These are phyloP conservation scores for Avena insularis DNA, from an alignment of 176 grass and related monocot genomes.

Conservation along the genomic window DNA sequence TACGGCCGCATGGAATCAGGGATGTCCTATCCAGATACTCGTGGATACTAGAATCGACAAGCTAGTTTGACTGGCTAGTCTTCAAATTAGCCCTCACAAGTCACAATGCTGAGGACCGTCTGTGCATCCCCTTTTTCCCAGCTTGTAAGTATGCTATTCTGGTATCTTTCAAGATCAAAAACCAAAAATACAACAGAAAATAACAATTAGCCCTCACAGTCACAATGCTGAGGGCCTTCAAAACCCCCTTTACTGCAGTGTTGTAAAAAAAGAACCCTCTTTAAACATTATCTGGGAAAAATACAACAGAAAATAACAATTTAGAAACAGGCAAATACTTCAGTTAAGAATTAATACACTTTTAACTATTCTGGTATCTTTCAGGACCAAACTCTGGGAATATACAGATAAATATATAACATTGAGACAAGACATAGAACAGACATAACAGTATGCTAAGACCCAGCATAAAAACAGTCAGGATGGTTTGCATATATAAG, in stretches of 20 bases:
- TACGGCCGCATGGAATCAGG: not conserved
- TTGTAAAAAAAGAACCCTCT: no score
- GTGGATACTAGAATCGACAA: not conserved
- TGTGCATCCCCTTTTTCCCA: not conserved
- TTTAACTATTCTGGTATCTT: not conserved
- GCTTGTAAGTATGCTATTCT: slow-evolving; percentile 1
- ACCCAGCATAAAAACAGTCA: slow-evolving; percentile 2
- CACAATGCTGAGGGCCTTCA: no score
- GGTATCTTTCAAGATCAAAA: not conserved
- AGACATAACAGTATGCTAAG: not conserved
- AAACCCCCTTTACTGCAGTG: not conserved
- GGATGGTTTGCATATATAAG: not conserved
- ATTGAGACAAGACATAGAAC: not conserved
- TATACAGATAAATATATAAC: slow-evolving; percentile 6
- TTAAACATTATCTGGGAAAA: not conserved
- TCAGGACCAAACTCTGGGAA: not conserved
- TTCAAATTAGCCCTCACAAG: no score
- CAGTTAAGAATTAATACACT: not conserved
- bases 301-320: not conserved
- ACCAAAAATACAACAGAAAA: not conserved
- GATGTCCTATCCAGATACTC: not conserved
- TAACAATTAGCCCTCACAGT: no score
- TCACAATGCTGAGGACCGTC: not conserved
- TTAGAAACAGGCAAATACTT: not conserved
- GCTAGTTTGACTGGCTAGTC: not conserved